Conservation (phyloP, 1,284 basidiomycete species). For the Exobasidium rhododendri region DNA sequence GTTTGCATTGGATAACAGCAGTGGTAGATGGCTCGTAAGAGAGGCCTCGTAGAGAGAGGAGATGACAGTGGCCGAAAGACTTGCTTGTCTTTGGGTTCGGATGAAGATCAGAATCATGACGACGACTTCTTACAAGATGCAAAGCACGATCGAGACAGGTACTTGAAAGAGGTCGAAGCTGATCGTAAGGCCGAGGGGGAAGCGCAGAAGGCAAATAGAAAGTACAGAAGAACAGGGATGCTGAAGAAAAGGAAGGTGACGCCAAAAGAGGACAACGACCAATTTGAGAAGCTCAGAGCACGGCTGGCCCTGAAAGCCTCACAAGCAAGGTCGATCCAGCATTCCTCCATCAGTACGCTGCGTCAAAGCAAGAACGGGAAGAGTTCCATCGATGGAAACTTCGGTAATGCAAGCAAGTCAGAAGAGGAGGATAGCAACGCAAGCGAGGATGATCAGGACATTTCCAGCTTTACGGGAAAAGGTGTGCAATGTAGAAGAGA, state of each 20-base stretch:
- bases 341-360: not conserved
- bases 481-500: not conserved
- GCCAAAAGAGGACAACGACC: not conserved
- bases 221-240: not conserved
- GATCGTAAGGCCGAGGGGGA: not conserved
- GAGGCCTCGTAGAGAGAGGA: too few species aligned
- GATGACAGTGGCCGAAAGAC: too few species aligned
- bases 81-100: too few species aligned
- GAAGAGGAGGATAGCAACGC: not conserved
- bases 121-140: constrained; percentile 12
- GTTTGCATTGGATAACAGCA: too few species aligned
- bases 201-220: not conserved
- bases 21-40: too few species aligned
- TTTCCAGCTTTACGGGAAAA: not conserved
- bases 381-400: not conserved
- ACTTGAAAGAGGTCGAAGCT: not conserved
- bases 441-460: not conserved
- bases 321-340: not conserved
- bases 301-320: not conserved
- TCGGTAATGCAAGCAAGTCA: not conserved
- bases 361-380: not conserved
- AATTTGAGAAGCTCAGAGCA: not conserved
- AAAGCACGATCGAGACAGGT: not conserved
- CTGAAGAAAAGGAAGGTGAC: not conserved
- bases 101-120: constrained; percentile 1